Conservation (phyloP, 371 early-diverging fungal species). For the Syncephalastrum monosporum region DNA sequence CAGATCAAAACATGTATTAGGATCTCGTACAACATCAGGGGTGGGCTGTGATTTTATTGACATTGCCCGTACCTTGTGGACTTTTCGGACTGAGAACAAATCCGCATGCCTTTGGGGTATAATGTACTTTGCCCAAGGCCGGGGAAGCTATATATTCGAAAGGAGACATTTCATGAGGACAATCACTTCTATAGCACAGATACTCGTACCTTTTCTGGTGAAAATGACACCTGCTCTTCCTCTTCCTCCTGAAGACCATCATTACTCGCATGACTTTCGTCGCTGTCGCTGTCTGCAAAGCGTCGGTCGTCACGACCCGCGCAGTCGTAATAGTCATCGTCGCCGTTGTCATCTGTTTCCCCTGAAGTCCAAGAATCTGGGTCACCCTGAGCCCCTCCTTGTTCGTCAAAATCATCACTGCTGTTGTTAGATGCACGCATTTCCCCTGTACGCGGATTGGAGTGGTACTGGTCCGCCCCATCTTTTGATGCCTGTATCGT, state of each 20-base stretch:
- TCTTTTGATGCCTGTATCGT: background rate
- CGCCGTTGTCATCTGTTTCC: conserved; percentile 6
- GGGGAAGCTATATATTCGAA: background rate
- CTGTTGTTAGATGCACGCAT: background rate
- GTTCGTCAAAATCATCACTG: too few species aligned
- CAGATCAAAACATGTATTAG: too few species aligned
- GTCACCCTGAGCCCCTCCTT: too few species aligned
- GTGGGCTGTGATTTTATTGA: too few species aligned
- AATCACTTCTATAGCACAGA: too few species aligned
- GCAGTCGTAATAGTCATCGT: conserved; percentile 4
- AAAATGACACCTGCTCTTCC: conserved; percentile 3
- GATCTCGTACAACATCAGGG: too few species aligned
- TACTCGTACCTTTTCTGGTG: conserved; percentile 8
- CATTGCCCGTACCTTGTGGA: too few species aligned
- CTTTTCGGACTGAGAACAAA: too few species aligned
- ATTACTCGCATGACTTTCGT: too few species aligned
- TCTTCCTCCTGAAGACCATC: background rate
- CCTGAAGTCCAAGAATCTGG: background rate
- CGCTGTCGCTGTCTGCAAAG: too few species aligned
- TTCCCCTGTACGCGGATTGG: conserved; percentile 10
- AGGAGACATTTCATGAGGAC: too few species aligned
- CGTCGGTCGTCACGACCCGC: too few species aligned
- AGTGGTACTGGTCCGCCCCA: conserved; percentile 5
- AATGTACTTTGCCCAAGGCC: conserved; percentile 5
- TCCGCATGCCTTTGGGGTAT: conserved; percentile 1